These are phyloP conservation scores for Populus tomentosa DNA, from an alignment of 441 rosid species.

Conservation along the genomic window DNA sequence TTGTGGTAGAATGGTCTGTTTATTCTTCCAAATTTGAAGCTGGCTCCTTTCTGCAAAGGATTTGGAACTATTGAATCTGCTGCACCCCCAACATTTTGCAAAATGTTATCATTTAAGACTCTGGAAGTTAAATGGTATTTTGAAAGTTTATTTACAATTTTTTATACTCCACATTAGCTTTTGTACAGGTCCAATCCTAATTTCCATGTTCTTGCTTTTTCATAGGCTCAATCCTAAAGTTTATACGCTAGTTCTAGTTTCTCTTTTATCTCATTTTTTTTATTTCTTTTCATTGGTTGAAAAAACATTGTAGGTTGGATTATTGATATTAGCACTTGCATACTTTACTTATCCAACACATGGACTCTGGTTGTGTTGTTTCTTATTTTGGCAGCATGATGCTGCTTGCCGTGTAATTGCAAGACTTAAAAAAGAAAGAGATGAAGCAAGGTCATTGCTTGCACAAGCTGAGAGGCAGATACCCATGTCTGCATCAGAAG, in stretches of 20 bases:
- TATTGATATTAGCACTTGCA: background rate
- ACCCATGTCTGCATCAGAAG: constrained; percentile 49
- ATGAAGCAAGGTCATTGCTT: constrained; percentile 86
- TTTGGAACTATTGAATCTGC: background rate
- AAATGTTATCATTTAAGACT: too few species aligned
- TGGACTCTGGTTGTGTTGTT: background rate
- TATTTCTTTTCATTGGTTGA: background rate
- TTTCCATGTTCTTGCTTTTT: background rate
- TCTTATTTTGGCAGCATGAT: constrained; percentile 63
- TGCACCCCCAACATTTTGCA: background rate
- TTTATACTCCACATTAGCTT: background rate
- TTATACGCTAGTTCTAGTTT: background rate
- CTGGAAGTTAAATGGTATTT: too few species aligned
- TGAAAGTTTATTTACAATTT: too few species aligned
- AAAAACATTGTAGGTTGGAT: background rate
- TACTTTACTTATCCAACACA: background rate
- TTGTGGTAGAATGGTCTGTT: background rate
- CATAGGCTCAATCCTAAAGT: background rate
- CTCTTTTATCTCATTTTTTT: too few species aligned
- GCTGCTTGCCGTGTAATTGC: constrained; percentile 99
- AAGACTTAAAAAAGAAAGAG: constrained; percentile 91
- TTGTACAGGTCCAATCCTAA: background rate
- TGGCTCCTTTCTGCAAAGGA: too few species aligned
- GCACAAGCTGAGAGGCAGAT: constrained; percentile 82
- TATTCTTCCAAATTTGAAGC: background rate